Base-by-base conservation (phyloP, 495 filamentous ascomycete genomes). In the Aspergillus panamensis region DNA sequence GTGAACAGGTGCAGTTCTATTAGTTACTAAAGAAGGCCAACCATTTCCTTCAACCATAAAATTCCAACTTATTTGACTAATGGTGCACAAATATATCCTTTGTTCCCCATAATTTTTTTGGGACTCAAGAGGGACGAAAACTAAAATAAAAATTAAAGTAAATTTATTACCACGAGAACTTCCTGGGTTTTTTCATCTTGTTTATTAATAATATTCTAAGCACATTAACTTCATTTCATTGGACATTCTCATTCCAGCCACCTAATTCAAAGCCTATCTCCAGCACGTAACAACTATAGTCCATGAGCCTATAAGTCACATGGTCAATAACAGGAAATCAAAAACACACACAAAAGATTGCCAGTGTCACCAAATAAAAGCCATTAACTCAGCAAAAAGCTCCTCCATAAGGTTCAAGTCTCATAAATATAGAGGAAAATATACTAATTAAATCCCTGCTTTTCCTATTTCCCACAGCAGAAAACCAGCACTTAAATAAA, bases 331-430 rank as follows among this genome's bases (percentile, higher is more conserved):
- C 39, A 17, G 39, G 39, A 17, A 13, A 43, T 17, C 16, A 13
- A 43, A 16, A 17, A 43, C 6, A 43, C n/a, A 43, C 16, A 43
- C n/a, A 43, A 43, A 51, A 7, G 7, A 35, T 19, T 51, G 25
- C 10, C 30, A 32, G 32, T 31, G 48, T 33, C 12, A 20, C 3
- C 20, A 29, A 30, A 13, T 49, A 49, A 49, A 49, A 29, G 47
- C 47, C 25, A 12, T 49, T 14, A 30, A 13, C 47, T 49, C 16
- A 30, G 47, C 7, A 14, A 49, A 49, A 29, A 19, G 47, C 47
- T 29, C 47, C 21, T 49, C 47, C 12, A 49, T 49, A 19, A 29
- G 47, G 47, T 49, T 49, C 21, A 49, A 30, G 21, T 49, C 47
- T 49, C 9, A 29, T 19, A 29, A 49, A 29, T 49, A 49, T 13